Conservation (phyloP, 768 basidiomycete species). For the Mycena crocata region DNA sequence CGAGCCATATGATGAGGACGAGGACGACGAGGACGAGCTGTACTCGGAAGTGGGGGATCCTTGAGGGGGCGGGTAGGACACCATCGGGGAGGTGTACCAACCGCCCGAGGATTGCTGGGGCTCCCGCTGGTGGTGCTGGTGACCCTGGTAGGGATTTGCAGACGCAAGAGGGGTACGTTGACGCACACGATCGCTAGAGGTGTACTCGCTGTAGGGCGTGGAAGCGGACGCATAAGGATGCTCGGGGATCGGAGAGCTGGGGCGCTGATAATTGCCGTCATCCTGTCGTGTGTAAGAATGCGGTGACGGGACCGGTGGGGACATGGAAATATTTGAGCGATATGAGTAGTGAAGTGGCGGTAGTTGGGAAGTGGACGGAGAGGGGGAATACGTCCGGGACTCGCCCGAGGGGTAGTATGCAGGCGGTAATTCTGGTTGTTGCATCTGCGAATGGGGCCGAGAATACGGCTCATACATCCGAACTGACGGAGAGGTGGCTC, state of each 20-base stretch:
- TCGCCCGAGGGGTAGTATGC: conserved; percentile 37
- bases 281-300: conserved; percentile 56
- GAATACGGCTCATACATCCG: conserved; percentile 29
- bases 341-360: conserved; percentile 17
- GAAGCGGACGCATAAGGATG: conserved; percentile 37
- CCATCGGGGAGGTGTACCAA: conserved; percentile 25
- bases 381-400: conserved; percentile 55
- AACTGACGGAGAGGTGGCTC: conserved; percentile 13
- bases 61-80: conserved; percentile 19
- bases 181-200: background rate
- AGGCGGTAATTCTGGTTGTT: conserved; percentile 25
- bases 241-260: conserved; percentile 33
- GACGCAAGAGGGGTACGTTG: background rate
- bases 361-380: conserved; percentile 47
- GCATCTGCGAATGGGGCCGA: conserved; percentile 9
- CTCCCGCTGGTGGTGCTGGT: background rate
- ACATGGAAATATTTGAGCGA: conserved; percentile 20
- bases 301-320: conserved; percentile 44
- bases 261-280: conserved; percentile 23
- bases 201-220: conserved; percentile 16
- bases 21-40: conserved; percentile 22
- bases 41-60: conserved; percentile 27
- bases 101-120: conserved; percentile 13
- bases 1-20: conserved; percentile 9
- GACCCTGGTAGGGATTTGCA: background rate